Conservation (phyloP, 2,329 filamentous ascomycete genomes). For the Fusarium sp. region DNA sequence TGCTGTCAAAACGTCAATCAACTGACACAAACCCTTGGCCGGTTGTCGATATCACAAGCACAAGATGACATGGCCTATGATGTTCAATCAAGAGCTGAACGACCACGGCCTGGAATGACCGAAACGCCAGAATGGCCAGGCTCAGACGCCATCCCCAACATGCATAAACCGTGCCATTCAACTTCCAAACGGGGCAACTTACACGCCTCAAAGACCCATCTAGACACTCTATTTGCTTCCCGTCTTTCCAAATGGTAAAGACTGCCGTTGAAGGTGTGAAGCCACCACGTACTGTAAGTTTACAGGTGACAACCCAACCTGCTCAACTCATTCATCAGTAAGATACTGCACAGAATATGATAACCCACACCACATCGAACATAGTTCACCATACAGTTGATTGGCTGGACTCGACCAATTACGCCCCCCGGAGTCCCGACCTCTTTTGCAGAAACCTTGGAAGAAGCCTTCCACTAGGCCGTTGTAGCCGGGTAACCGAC, state of each 20-base stretch:
- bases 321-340: too few species aligned
- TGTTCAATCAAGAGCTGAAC: background rate
- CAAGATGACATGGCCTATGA: background rate
- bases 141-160: background rate
- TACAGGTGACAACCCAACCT: background rate
- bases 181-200: background rate
- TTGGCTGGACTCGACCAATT: background rate
- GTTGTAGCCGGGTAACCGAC: conserved; percentile 16
- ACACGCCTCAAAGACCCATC: background rate
- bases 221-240: background rate
- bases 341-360: too few species aligned
- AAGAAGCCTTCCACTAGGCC: background rate
- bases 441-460: background rate
- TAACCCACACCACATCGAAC: too few species aligned
- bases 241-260: background rate
- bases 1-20: background rate
- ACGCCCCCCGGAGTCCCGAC: background rate
- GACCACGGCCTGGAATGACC: background rate
- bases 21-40: background rate
- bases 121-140: background rate
- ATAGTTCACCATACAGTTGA: background rate
- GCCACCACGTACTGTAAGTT: background rate
- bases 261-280: background rate
- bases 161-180: background rate
- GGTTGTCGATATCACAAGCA: background rate